These are phyloP conservation scores for Austroboletus festivus DNA, from an alignment of 768 basidiomycete species.

Conservation along the genomic window DNA sequence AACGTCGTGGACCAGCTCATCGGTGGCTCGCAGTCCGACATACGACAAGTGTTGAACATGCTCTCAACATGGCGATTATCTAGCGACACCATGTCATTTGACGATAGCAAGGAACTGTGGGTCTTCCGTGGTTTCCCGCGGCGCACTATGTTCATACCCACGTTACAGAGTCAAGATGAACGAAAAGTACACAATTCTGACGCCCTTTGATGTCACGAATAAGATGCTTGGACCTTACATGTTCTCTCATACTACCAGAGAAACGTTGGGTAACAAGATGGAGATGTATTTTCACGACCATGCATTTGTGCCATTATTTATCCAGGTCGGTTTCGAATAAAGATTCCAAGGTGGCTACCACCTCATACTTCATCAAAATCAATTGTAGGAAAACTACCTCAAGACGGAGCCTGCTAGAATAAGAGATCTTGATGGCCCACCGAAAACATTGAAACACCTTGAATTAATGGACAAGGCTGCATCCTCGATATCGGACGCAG, in stretches of 20 bases:
- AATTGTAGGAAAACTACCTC: slow-evolving; percentile 90
- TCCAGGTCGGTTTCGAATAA: slow-evolving; percentile 57
- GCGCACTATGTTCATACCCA: slow-evolving; percentile 1
- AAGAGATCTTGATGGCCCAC: slow-evolving; percentile 58
- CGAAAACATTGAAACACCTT: slow-evolving; percentile 67
- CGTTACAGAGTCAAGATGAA: slow-evolving; percentile 75
- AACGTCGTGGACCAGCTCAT: slow-evolving; percentile 93
- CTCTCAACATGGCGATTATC: slow-evolving; percentile 96
- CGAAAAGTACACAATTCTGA: slow-evolving; percentile 88
- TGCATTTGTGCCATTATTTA: slow-evolving; percentile 90
- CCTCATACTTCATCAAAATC: slow-evolving; percentile 28
- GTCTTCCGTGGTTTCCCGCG: slow-evolving; percentile 26
- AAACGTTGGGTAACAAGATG: slow-evolving; percentile 87
- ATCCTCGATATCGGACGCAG: slow-evolving; percentile 90
- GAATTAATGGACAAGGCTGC: slow-evolving; percentile 85
- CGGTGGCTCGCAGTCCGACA: slow-evolving; percentile 86
- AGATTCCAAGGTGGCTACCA: background rate
- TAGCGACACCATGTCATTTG: slow-evolving; percentile 77
- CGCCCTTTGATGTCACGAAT: slow-evolving; percentile 88
- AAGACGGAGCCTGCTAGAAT: slow-evolving; percentile 71
- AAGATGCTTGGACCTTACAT: slow-evolving; percentile 90
- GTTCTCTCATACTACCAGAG: slow-evolving; percentile 77
- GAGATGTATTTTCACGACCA: slow-evolving; percentile 97
- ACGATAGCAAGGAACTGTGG: slow-evolving; percentile 88
- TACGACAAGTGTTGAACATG: slow-evolving; percentile 97